Evolutionary conservation across 768 basidiomycete species (phyloP).

Genomic region (Cubamyces sp.): DNA sequence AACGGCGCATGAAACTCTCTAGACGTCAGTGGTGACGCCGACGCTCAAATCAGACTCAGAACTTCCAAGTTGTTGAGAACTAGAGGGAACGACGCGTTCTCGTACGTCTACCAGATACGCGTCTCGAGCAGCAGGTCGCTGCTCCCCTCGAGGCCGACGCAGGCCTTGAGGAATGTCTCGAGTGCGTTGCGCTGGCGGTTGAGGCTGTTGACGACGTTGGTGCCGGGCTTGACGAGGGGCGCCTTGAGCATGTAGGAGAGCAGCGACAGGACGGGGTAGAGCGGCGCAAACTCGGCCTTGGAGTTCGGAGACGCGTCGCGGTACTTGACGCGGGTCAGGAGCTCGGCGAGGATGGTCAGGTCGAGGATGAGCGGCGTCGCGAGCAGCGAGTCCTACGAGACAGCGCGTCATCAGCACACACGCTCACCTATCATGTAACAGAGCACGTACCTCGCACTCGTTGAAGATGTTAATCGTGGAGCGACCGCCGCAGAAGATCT

Average conservation of each 20-base stretch:
- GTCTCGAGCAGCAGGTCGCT: conserved; percentile 86
- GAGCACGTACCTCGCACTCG: conserved; percentile 79
- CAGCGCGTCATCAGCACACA: conserved; percentile 12
- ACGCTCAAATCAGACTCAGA: too few species aligned
- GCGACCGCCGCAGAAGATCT: conserved; percentile 95
- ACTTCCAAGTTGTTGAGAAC: too few species aligned
- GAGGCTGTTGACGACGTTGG: conserved; percentile 93
- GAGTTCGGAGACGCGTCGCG: conserved; percentile 50
- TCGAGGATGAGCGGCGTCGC: conserved; percentile 97
- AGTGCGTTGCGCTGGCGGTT: conserved; percentile 94
- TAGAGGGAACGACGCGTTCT: too few species aligned
- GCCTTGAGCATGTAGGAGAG: conserved; percentile 98
- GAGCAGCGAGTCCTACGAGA: conserved; percentile 83
- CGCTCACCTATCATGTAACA: background rate
- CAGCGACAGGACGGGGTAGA: conserved; percentile 91
- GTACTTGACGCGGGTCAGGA: conserved; percentile 92
- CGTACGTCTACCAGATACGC: conserved; percentile 74
- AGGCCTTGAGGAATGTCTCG: conserved; percentile 93
- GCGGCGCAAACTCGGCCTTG: conserved; percentile 70
- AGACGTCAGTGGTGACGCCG: too few species aligned
- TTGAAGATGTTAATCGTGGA: conserved; percentile 98
- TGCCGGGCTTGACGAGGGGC: conserved; percentile 91
- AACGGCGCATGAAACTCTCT: too few species aligned
- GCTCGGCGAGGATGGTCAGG: conserved; percentile 88
- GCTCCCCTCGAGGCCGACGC: conserved; percentile 82